phyloP scores from a whole-genome alignment of 495 filamentous ascomycete genomes.

The Aspergillus mulundensis region DNA sequence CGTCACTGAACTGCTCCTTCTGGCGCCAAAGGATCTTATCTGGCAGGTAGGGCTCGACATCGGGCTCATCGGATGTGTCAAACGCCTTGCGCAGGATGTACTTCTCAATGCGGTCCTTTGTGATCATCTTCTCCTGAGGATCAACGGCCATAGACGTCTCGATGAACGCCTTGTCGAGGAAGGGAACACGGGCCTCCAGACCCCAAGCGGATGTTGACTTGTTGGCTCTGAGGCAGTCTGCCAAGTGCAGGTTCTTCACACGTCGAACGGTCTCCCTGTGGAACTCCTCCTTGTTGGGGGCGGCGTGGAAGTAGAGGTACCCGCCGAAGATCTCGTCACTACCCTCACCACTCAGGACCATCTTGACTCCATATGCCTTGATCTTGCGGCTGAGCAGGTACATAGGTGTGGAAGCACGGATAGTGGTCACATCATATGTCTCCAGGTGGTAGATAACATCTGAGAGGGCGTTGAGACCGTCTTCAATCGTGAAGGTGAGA shows the following conservation, averaged over 20 bases:
- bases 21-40: slow-evolving; percentile 95
- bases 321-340: slow-evolving; percentile 97
- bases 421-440: slow-evolving; percentile 96
- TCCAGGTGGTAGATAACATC: slow-evolving; percentile 98
- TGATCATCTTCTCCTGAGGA: slow-evolving; percentile 92
- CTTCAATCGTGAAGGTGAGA: slow-evolving; percentile 96
- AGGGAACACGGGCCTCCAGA: slow-evolving; percentile 95
- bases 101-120: slow-evolving; percentile 86
- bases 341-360: slow-evolving; percentile 96
- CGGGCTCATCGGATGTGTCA: slow-evolving; percentile 82
- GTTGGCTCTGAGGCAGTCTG: slow-evolving; percentile 95
- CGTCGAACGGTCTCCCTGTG: slow-evolving; percentile 89
- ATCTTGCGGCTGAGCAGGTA: slow-evolving; percentile 96
- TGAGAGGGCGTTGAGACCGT: slow-evolving; percentile 89
- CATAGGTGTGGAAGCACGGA: slow-evolving; percentile 98
- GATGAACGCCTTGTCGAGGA: slow-evolving; percentile 95
- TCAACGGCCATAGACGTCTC: slow-evolving; percentile 89
- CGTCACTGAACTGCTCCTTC: slow-evolving; percentile 99
- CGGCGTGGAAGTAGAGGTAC: slow-evolving; percentile 97
- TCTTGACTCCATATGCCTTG: slow-evolving; percentile 98
- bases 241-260: slow-evolving; percentile 91
- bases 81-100: slow-evolving; percentile 97
- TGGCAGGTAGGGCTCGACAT: slow-evolving; percentile 76
- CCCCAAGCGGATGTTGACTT: slow-evolving; percentile 99
- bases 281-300: slow-evolving; percentile 84